Base-by-base conservation (phyloP, 2,329 filamentous ascomycete species). In the Ceratocystis albifundus region DNA sequence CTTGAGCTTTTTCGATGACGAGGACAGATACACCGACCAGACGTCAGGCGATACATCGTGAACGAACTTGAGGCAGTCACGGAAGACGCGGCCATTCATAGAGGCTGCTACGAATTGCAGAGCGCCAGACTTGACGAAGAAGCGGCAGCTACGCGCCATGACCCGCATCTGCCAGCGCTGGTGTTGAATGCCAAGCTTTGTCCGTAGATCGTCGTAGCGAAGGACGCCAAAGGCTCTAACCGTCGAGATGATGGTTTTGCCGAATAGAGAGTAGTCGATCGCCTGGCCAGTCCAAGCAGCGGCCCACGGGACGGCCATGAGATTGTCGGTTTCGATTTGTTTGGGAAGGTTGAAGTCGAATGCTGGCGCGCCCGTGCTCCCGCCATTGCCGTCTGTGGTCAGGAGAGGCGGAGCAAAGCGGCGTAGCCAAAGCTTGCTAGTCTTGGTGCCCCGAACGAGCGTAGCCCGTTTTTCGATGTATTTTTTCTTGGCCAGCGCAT, bases 381-480 rank as follows among this genome's bases (percentile, higher is more conserved):
- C 30, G 10, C 48, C 64, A 3, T 25, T 7, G 70, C 68, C 20
- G 30, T 67, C 48, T 3, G 66, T 74, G 68, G 76, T 77, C 45
- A 74, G 73, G 53, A 78, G 74, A 10, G 76, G 75, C 36, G 78
- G 82, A 0, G 82, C 79, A 71, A 84, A 85, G 32, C 77, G 75
- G 59, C 79, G 78, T 61, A 86, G 77, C 80, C 83, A 86, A 65
- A 86, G 75, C 71, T 84, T 84, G 75, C 83, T 86, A 1, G 84
- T 85, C 71, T 84, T 84, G 66, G 80, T 82, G 46, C 82, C 82
- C 63, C 80, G 77, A 10, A 84, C 79, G 22, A 85, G 78, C 0
- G 82, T 80, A 3, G 82, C 82, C 50, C 83, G 78, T 72, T 87
- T 87, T 63, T 80, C 80, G 61, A 85, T 82, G 69, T 86, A 86